Conservation (phyloP, 805 yeast genomes). For the Kockiozyma suomiensis region DNA sequence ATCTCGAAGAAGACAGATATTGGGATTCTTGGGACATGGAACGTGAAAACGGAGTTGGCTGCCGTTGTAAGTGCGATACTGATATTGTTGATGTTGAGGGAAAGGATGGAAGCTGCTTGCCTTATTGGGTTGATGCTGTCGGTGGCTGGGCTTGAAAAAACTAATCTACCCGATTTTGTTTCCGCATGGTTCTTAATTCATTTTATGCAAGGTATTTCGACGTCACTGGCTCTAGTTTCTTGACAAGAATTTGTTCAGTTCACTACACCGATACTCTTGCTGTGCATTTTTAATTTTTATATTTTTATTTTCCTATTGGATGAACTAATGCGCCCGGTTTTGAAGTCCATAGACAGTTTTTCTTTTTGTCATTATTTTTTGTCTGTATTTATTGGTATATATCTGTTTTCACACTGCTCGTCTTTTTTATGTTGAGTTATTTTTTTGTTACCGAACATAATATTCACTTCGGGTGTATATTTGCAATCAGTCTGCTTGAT, state of each 20-base stretch:
- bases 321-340: background rate
- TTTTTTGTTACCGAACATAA: background rate
- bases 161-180: background rate
- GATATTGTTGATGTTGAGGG: slow-evolving; percentile 43
- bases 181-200: background rate
- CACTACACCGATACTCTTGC: background rate
- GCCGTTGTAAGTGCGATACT: slow-evolving; percentile 80
- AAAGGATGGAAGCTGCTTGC: slow-evolving; percentile 42
- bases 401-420: background rate
- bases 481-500: background rate
- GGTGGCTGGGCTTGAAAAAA: slow-evolving; percentile 39
- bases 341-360: background rate
- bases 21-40: slow-evolving; percentile 47
- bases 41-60: slow-evolving; percentile 64
- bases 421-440: background rate
- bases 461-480: background rate
- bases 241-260: background rate
- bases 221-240: no score
- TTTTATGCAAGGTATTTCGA: no score
- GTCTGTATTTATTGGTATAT: background rate
- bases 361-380: background rate
- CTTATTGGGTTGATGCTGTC: slow-evolving; percentile 41
- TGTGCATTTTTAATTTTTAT: background rate
- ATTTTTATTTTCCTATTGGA: background rate
- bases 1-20: slow-evolving; percentile 44